A percentile compares a stretch with the other conserved stretches of the same genome.
Conservation (phyloP, 1,284 basidiomycete species). For the Cutaneotrichosporon dermatis region DNA sequence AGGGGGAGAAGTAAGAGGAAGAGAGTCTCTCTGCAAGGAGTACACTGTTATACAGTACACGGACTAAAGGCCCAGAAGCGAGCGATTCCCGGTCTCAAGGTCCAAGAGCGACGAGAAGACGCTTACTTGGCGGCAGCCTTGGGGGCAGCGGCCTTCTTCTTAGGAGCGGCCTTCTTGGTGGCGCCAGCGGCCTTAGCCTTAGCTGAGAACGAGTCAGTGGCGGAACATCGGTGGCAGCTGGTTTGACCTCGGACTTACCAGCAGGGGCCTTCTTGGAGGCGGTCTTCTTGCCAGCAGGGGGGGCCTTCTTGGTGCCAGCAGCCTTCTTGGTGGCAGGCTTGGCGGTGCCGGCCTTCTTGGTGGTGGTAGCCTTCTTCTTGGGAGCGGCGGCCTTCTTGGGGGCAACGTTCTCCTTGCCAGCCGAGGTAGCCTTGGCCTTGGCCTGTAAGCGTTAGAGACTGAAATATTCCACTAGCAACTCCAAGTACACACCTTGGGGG, state of each 20-base stretch:
- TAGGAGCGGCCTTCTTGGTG: conserved; percentile 9
- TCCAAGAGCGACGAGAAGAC: background rate
- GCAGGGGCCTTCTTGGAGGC: conserved; percentile 31
- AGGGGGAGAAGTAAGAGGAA: background rate
- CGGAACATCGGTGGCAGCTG: no score
- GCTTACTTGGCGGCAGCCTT: conserved; percentile 38
- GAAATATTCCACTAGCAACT: no score
- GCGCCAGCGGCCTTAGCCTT: conserved; percentile 18
- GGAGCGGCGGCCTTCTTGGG: conserved; percentile 33
- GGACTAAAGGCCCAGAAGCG: conserved; percentile 2
- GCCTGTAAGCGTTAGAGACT: background rate
- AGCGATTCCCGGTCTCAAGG: background rate
- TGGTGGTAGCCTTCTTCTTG: conserved; percentile 11
- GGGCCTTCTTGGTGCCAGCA: conserved; percentile 46
- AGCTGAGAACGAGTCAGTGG: conserved; percentile 1
- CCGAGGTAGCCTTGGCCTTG: conserved; percentile 34
- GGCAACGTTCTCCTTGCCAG: conserved; percentile 56
- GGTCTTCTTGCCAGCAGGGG: conserved; percentile 31
- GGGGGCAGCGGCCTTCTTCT: conserved; percentile 45
- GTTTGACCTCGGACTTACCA: background rate
- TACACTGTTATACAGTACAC: background rate
- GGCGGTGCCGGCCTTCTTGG: conserved; percentile 36
- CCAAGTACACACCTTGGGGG: conserved; percentile 51
- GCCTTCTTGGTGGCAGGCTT: conserved; percentile 27
- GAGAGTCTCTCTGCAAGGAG: background rate